Evolutionary conservation across 2,329 filamentous ascomycete species (phyloP).

Genomic region (Verticillium alfalfae): DNA sequence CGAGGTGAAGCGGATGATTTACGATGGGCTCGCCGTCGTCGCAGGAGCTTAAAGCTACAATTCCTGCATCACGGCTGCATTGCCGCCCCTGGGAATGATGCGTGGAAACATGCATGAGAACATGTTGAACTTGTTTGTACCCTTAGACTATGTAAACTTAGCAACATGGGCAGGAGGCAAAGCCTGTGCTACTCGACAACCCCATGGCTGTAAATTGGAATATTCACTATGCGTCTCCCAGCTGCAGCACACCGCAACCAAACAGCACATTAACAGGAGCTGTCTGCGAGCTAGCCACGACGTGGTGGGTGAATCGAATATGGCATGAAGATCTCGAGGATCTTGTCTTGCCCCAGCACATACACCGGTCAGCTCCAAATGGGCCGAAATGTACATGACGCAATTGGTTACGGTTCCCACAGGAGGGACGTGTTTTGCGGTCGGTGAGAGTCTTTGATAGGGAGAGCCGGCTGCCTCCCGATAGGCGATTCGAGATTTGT

Average conservation of each 20-base stretch:
- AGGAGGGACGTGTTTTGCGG: background rate
- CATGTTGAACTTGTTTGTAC: background rate
- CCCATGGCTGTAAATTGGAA: background rate
- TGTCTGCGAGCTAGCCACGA: background rate
- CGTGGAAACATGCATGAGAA: background rate
- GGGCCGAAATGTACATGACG: background rate
- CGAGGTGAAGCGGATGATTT: constrained; percentile 85
- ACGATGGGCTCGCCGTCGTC: constrained; percentile 89
- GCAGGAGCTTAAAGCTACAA: constrained; percentile 29
- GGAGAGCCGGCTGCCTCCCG: no score
- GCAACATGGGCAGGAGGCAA: background rate
- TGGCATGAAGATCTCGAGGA: background rate
- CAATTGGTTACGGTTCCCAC: background rate
- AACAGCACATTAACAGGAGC: no score
- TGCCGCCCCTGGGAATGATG: background rate
- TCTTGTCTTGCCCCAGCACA: background rate
- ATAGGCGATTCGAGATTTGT: no score
- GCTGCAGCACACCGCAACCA: no score
- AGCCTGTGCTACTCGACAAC: background rate
- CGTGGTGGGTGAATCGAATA: background rate
- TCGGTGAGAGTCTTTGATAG: background rate
- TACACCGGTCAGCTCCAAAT: background rate
- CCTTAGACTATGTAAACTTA: background rate
- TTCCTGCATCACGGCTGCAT: background rate
- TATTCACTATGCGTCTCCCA: no score